Conservation (phyloP, 2,329 filamentous ascomycete species). For the Verticillium nonalfalfae region DNA sequence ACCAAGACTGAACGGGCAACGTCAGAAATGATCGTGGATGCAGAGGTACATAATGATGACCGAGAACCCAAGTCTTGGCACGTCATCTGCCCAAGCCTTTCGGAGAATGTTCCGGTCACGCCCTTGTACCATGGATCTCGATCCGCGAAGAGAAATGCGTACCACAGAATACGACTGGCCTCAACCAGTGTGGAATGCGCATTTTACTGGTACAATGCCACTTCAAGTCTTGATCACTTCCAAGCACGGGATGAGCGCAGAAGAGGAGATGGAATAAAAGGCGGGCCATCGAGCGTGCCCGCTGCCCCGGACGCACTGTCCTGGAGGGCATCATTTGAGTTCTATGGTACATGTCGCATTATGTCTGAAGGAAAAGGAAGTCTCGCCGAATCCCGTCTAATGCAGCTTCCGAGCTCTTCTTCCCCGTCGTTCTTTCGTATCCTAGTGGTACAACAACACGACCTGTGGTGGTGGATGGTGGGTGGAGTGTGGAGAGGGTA, state of each 20-base stretch:
- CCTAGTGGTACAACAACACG: conserved; percentile 3
- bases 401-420: neutral
- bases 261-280: neutral
- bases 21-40: no score
- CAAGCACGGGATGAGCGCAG: neutral
- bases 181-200: no score
- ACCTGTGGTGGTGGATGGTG: neutral
- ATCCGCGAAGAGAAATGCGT: no score
- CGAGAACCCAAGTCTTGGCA: no score
- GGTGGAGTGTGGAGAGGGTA: neutral
- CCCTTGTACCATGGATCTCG: no score
- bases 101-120: no score
- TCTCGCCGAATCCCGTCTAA: neutral
- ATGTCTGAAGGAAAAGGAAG: neutral
- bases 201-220: neutral
- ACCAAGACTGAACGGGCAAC: no score
- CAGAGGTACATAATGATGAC: no score
- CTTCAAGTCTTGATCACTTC: neutral
- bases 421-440: neutral
- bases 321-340: neutral
- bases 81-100: no score
- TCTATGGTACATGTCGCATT: neutral
- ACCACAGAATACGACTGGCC: no score
- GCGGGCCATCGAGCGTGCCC: neutral
- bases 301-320: neutral